Base-by-base conservation (phyloP, 495 filamentous ascomycete genomes). In the Penicillium cinerascens region DNA sequence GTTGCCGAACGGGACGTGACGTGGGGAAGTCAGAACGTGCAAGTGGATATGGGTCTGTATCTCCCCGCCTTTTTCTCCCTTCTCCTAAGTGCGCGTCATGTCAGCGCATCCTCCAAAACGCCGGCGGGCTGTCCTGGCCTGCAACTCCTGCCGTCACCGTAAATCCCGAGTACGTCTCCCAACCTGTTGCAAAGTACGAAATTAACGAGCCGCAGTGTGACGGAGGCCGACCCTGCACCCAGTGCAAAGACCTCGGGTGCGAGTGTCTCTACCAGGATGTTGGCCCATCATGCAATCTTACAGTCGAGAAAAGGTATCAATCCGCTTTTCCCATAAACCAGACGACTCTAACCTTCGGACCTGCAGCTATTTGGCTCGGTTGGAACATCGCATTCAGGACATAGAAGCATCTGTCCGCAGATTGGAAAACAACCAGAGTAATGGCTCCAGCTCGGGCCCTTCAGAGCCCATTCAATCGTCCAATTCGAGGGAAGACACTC, bases 191-290 rank as follows among this genome's bases (percentile, higher is more conserved):
- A n/a, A n/a, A n/a, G 13, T 16, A 6, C 7, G 3, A 0, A n/a
- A 20, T 16, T 39, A 20, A 39, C 13, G 37, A 20, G 18, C n/a
- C 18, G n/a, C 37, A 39, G 37, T 79, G 76, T 40, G 74, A 78
- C 59, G 73, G 76, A n/a, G 51, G 49, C 13, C 62, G 75, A n/a
- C 76, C 76, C 9, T 79, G 76, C 47, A 64, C 62, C 39, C 61
- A 64, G 44, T 79, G 76, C 44, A 39, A 36, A 48, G 70, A 77
- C 17, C 51, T 78, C 23, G 70, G 68, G 17, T 72, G 72, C 49
- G 75, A 77, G 9, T 79, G 76, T 56, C 54, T 74, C 3, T 79
- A 79, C 56, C 64, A 65, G 13, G 59, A 72, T 9, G 59, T 68
- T 8, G 54, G 63, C 6, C 71, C 66, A 15, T 60, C 68, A 2